Conservation (phyloP, 805 yeast species). For the Nakazawaea peltata region DNA sequence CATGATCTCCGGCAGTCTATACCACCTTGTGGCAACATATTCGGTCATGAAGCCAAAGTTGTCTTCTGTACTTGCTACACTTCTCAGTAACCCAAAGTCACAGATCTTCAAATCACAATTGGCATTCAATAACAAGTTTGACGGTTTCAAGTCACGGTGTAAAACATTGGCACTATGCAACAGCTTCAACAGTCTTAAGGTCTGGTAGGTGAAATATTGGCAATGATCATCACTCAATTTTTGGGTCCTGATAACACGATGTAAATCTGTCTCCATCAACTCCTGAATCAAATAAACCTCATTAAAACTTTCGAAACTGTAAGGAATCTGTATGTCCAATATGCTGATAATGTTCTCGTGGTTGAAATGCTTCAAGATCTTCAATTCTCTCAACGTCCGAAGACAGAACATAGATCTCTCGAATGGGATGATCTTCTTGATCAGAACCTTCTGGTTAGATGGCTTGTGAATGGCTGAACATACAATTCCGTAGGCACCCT, state of each 20-base stretch:
- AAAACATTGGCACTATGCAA: constrained; percentile 91
- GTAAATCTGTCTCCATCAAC: constrained; percentile 82
- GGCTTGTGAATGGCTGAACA: constrained; percentile 86
- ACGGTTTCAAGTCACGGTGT: constrained; percentile 89
- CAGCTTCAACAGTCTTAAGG: constrained; percentile 81
- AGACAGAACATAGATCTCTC: constrained; percentile 83
- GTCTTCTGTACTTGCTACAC: constrained; percentile 54
- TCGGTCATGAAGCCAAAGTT: constrained; percentile 86
- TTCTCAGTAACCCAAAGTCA: constrained; percentile 86
- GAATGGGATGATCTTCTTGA: constrained; percentile 90
- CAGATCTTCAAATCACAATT: constrained; percentile 92
- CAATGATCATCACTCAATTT: constrained; percentile 84
- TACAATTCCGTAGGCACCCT: constrained; percentile 95
- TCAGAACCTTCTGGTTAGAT: constrained; percentile 84
- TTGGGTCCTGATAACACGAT: constrained; percentile 76
- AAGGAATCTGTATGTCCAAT: constrained; percentile 83
- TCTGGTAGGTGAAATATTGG: constrained; percentile 89
- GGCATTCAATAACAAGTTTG: constrained; percentile 76
- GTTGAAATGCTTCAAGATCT: constrained; percentile 79
- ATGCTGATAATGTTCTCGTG: constrained; percentile 91
- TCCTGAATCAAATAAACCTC: constrained; percentile 89
- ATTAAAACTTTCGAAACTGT: constrained; percentile 61
- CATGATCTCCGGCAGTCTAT: constrained; percentile 97
- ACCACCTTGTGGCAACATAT: constrained; percentile 97
- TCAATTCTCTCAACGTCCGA: constrained; percentile 83